phyloP scores from a whole-genome alignment of 495 filamentous ascomycete species.

The Penicillium atrosanguineum region DNA sequence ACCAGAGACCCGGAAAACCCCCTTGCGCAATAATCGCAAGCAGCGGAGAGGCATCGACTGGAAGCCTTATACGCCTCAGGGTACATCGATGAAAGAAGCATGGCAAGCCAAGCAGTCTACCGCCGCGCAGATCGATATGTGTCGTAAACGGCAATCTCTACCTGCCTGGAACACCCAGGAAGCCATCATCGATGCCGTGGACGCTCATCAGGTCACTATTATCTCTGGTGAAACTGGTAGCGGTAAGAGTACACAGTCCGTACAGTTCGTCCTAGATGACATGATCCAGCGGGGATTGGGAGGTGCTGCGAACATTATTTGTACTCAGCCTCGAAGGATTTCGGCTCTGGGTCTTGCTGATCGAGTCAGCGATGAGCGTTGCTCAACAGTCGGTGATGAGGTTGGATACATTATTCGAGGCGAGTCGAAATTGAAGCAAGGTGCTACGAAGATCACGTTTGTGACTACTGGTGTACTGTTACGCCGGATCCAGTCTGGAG shows the following conservation, averaged over 20 bases:
- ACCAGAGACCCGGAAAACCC: slow-evolving; percentile 27
- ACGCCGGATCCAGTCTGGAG: slow-evolving; percentile 81
- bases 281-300: slow-evolving; percentile 76
- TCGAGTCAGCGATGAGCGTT: slow-evolving; percentile 89
- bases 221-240: slow-evolving; percentile 96
- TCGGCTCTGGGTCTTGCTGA: slow-evolving; percentile 93
- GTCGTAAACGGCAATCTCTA: slow-evolving; percentile 63
- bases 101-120: slow-evolving; percentile 56
- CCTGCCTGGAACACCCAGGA: slow-evolving; percentile 87
- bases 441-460: slow-evolving; percentile 85
- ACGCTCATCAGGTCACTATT: slow-evolving; percentile 80
- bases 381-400: slow-evolving; percentile 76
- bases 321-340: slow-evolving; percentile 92
- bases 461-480: slow-evolving; percentile 97
- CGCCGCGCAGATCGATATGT: slow-evolving; percentile 66
- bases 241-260: slow-evolving; percentile 94
- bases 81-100: slow-evolving; percentile 42
- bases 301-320: slow-evolving; percentile 82
- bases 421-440: slow-evolving; percentile 67
- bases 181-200: slow-evolving; percentile 69
- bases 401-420: slow-evolving; percentile 94
- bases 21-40: slow-evolving; percentile 52
- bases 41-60: slow-evolving; percentile 38
- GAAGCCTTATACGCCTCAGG: slow-evolving; percentile 34
- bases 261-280: slow-evolving; percentile 94